Evolutionary conservation across 768 basidiomycete species (phyloP).

Genomic region (Pleurotus tuoliensis): DNA sequence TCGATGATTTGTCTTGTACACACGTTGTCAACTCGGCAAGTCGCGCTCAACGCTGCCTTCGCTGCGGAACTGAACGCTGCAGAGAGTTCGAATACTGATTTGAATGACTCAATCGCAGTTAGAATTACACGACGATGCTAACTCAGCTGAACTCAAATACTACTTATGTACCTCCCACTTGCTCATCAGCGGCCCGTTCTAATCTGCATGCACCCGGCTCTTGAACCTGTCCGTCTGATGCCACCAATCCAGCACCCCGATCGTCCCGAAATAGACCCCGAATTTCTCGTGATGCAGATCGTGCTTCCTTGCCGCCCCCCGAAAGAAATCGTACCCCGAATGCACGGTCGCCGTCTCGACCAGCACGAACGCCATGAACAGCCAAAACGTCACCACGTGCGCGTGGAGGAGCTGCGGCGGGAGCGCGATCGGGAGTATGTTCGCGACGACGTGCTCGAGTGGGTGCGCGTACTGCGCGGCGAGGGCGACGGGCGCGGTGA

Average conservation of each 20-base stretch:
- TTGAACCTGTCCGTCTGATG: not conserved
- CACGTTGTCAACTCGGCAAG: too few relatives aligned
- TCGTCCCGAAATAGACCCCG: slow-evolving; percentile 20
- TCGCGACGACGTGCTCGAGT: slow-evolving; percentile 24
- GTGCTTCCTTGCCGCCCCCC: slow-evolving; percentile 18
- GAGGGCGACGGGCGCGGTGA: slow-evolving; percentile 27
- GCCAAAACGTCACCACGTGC: slow-evolving; percentile 24
- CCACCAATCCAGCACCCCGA: slow-evolving; percentile 20
- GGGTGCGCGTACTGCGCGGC: slow-evolving; percentile 23
- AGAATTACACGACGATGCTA: too few relatives aligned
- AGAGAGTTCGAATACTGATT: too few relatives aligned
- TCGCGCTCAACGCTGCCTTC: too few relatives aligned
- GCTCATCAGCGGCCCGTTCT: too few relatives aligned
- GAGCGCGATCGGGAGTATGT: slow-evolving; percentile 21
- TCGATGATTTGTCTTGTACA: too few relatives aligned
- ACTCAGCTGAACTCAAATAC: too few relatives aligned
- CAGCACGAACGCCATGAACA: slow-evolving; percentile 21
- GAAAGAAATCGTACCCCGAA: slow-evolving; percentile 24
- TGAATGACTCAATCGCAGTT: too few relatives aligned
- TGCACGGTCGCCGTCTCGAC: slow-evolving; percentile 23
- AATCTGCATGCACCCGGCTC: not conserved
- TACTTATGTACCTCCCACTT: too few relatives aligned
- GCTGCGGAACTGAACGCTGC: too few relatives aligned
- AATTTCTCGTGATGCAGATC: slow-evolving; percentile 26
- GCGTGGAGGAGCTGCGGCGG: slow-evolving; percentile 19